These are phyloP conservation scores for Trichoderma asperelloides DNA, from an alignment of 495 filamentous ascomycete species.

Conservation along the genomic window DNA sequence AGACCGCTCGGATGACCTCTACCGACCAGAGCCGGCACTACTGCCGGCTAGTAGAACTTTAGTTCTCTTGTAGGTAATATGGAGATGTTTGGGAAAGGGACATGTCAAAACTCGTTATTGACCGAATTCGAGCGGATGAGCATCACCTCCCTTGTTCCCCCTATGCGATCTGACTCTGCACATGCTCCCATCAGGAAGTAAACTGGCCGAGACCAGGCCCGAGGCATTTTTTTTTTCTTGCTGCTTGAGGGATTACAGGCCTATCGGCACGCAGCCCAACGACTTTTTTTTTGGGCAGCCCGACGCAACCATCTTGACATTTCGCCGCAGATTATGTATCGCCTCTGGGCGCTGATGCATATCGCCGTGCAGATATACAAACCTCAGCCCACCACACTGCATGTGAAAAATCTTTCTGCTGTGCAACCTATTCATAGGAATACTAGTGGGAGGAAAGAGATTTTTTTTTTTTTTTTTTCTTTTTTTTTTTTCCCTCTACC, in stretches of 20 bases:
- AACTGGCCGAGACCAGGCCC: background rate
- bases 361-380: background rate
- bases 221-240: background rate
- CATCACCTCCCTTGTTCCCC: too few species aligned
- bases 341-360: constrained; percentile 4
- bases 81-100: background rate
- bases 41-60: background rate
- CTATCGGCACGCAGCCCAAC: background rate
- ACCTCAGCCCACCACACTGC: background rate
- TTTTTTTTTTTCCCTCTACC: background rate
- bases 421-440: background rate
- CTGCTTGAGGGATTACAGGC: background rate
- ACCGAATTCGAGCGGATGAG: too few species aligned
- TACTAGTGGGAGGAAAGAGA: background rate
- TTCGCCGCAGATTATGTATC: background rate
- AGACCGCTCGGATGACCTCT: background rate
- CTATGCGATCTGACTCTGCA: too few species aligned
- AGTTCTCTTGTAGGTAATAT: background rate
- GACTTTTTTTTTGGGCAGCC: background rate
- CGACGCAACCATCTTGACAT: background rate
- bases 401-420: background rate
- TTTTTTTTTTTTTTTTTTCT: background rate
- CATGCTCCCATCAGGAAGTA: too few species aligned
- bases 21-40: constrained; percentile 5
- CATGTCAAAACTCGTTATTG: background rate